phyloP scores from a whole-genome alignment of 257 asterid species.

The Forsythia viridissima region DNA sequence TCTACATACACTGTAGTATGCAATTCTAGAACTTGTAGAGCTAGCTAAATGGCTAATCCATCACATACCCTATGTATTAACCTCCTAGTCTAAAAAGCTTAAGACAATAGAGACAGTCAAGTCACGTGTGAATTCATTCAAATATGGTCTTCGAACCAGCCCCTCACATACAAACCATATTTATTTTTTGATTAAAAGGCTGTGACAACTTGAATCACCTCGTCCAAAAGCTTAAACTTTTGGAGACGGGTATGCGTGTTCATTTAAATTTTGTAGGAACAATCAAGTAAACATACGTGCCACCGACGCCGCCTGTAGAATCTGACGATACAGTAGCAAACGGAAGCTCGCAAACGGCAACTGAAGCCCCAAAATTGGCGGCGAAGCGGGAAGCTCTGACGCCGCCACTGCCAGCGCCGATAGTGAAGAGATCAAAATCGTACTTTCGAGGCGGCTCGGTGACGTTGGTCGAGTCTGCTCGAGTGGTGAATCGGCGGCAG shows the following conservation, averaged over 20 bases:
- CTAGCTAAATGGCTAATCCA: neutral
- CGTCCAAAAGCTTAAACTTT: neutral
- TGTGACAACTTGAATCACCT: neutral
- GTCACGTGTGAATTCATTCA: neutral
- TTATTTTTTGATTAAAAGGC: neutral
- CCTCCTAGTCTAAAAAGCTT: neutral
- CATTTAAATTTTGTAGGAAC: neutral
- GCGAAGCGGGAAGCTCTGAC: conserved; percentile 97
- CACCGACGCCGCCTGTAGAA: conserved; percentile 86
- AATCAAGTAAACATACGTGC: conserved; percentile 68
- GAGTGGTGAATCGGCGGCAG: conserved; percentile 48
- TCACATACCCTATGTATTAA: neutral
- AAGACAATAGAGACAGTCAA: neutral
- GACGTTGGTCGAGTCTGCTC: conserved; percentile 63
- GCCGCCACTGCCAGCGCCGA: conserved; percentile 99
- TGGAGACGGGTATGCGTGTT: neutral
- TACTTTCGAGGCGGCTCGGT: conserved; percentile 48
- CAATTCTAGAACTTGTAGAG: neutral
- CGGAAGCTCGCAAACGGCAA: conserved; percentile 94
- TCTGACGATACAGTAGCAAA: conserved; percentile 92
- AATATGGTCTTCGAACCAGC: neutral
- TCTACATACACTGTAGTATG: neutral
- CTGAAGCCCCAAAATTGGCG: conserved; percentile 86
- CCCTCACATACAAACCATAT: neutral
- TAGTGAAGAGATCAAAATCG: conserved; percentile 88